Conservation (phyloP, 2,329 filamentous ascomycete genomes). For the Blastomyces parvus region DNA sequence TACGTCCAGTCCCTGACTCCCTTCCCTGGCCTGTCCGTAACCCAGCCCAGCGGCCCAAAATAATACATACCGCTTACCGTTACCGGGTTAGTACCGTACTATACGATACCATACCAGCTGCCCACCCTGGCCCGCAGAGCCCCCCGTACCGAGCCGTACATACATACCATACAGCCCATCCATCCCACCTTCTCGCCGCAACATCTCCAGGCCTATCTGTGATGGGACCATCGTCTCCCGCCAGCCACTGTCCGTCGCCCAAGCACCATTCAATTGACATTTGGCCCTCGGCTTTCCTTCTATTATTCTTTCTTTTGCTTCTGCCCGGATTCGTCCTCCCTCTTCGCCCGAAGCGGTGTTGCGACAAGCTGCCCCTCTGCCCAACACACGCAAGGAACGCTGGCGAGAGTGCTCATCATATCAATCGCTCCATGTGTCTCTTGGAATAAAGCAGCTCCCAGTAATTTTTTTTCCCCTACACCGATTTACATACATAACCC, state of each 20-base stretch:
- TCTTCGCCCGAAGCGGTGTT: neutral
- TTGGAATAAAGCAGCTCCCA: neutral
- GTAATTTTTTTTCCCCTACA: neutral
- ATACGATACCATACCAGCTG: neutral
- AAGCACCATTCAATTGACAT: slow-evolving; percentile 6
- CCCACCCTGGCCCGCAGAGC: neutral
- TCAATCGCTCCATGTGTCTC: neutral
- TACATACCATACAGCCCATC: slow-evolving; percentile 1
- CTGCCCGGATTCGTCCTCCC: neutral
- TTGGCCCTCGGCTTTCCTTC: neutral
- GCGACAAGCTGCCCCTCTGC: neutral
- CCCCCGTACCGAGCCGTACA: neutral
- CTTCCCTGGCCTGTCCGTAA: no score
- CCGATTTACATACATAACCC: neutral
- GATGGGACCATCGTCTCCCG: slow-evolving; percentile 3
- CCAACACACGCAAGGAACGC: neutral
- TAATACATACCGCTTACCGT: neutral
- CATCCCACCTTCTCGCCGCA: slow-evolving; percentile 2
- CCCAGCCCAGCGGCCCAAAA: neutral
- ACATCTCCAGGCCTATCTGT: neutral
- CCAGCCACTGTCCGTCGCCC: slow-evolving; percentile 6
- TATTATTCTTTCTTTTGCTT: neutral
- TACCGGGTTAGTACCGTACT: neutral
- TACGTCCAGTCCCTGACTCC: neutral
- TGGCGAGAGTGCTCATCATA: neutral